Evolutionary conservation across 495 filamentous ascomycete species (phyloP), one percentile per base, ranked within the genome.

Genomic region (Neurospora tetraspora): DNA sequence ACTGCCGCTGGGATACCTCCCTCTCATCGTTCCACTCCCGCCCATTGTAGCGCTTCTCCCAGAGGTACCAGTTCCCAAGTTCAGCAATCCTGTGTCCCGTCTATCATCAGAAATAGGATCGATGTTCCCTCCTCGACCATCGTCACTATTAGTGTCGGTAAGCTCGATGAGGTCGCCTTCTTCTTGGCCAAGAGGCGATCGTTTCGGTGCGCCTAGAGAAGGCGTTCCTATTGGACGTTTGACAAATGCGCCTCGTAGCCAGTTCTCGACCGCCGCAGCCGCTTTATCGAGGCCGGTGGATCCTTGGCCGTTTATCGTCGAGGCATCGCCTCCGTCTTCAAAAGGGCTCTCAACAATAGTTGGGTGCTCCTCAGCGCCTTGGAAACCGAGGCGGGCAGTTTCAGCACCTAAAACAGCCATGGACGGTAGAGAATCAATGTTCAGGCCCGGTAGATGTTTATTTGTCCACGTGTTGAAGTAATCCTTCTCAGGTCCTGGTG

Each of bases 151-250:
- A 71, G 85, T 79, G 78, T 94, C 91, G 42, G 89, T 87, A 71
- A 98, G 82, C 81, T 98, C 95, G 77, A 98, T 98, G 71, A 97
- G 80, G 81, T 98, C 95, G 0, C 89, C 89, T 9, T 80, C 77
- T 11, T 81, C 82, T 14, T 78, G 79, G 6, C 27, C 39, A 16
- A 65, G 81, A 73, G 70, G 74, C 69, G 68, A 74, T 71, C 73
- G 75, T 70, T 78, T 79, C 37, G 78, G 81, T 5, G 83, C 82
- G 8, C 83, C 80, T 16, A 87, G 71, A 5, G 83, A 77, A 1
- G 88, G 83, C 39, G 86, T 87, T 31, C 83, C 82, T 4, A 86
- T 16, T 65, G 53, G 53, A 14, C 84, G 85, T 75, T 88, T 88
- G 3, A 86, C 87, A 43, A 91, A 92, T 71, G 95, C 88, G 74